Percentiles rank a stretch among this genome's conserved stretches.
Evolutionary conservation across 345 rosid species (phyloP).

Genomic region (Lumnitzera littorea): DNA sequence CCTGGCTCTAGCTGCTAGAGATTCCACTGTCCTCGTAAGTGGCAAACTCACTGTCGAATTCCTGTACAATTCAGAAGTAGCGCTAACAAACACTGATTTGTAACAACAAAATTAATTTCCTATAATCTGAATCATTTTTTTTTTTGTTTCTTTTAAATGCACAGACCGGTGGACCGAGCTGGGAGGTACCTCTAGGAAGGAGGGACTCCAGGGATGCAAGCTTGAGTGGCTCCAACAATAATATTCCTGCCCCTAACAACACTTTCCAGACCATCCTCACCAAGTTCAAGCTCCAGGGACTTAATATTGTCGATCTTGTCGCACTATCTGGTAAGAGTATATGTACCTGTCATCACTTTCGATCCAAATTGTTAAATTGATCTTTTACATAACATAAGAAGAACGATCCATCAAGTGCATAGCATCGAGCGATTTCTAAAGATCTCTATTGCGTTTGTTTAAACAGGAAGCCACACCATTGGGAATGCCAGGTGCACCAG

Average conservation of each 20-base stretch:
- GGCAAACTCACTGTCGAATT: neutral
- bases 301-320: constrained; percentile 67
- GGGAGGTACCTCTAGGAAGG: constrained; percentile 86
- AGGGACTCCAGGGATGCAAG: constrained; percentile 69
- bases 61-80: neutral
- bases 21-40: constrained; percentile 80
- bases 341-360: no score
- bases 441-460: no score
- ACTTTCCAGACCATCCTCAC: constrained; percentile 59
- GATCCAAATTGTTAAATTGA: no score
- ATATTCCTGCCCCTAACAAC: constrained; percentile 71
- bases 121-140: neutral
- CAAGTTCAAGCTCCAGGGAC: constrained; percentile 58
- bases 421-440: no score
- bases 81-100: no score
- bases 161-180: constrained; percentile 83
- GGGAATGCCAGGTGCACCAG: constrained; percentile 80
- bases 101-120: neutral
- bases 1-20: constrained; percentile 77
- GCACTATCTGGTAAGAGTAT: constrained; percentile 60
- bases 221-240: constrained; percentile 69
- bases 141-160: neutral
- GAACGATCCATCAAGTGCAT: no score
- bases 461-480: constrained; percentile 86
- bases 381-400: no score